Base-by-base conservation (phyloP, 2,329 filamentous ascomycete species). In the Exophiala sp. region DNA sequence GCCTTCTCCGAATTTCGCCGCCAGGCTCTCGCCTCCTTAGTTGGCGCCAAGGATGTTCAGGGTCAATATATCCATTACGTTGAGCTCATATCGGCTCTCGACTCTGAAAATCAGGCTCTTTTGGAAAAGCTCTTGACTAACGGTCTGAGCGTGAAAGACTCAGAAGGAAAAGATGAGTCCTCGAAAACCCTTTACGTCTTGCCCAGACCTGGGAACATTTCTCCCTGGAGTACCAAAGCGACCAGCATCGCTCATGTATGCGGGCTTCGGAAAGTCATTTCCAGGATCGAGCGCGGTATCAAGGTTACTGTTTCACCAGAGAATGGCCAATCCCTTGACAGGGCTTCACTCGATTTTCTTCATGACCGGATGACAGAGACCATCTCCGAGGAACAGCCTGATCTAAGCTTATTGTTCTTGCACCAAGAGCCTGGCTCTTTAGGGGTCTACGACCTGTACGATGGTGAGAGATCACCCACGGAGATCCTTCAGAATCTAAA, bases 341-440 rank as follows among this genome's bases (percentile, higher is more conserved):
- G 36, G 80, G 79, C 82, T 55, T 87, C 68, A 44, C 62, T 76
- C 55, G 71, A 96, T 71, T 71, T 85, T 42, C 77, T 97, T 45
- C 84, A 95, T 72, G 94, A 99, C 73, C 87, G 92, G 54, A 99
- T 99, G 94, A 99, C 94, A 16, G 91, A 97, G 76, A 83, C 81
- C 42, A 84, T 96, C 60, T 81, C 80, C 63, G 73, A 80, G 33
- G 74, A 78, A 16, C 77, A 83, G 49, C 92, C 91, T 4, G 82
- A 88, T 63, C 78, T 92, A 42, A 75, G 83, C 34, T 70, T 76
- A 52, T 91, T 97, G 79, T 99, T 97, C 71, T 84, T 84, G 50
- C 86, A 94, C 67, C 75, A 80, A 54, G 72, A 78, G 42, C 80
- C 82, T 36, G 75, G 75, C 44, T 83, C 87, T 5, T 82, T 95